phyloP scores from a whole-genome alignment of 2,329 filamentous ascomycete genomes.

The Purpureocillium takamizusanense region DNA sequence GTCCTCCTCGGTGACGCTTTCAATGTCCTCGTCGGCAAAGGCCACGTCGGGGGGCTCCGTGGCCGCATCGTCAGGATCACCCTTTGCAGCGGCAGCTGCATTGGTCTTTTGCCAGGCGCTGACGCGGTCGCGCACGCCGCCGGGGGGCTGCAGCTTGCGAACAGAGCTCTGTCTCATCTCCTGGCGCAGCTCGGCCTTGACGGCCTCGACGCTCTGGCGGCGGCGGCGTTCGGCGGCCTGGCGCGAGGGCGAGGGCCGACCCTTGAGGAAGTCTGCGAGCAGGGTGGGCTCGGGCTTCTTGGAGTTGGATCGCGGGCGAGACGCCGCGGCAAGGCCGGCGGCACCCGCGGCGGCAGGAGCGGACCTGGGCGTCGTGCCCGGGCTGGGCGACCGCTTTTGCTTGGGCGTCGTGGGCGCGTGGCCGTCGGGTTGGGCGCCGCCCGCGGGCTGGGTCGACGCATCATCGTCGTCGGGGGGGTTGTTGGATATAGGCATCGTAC shows the following conservation, averaged over 20 bases:
- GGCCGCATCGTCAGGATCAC: constrained; percentile 40
- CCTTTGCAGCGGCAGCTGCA: constrained; percentile 50
- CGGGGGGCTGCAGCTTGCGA: constrained; percentile 50
- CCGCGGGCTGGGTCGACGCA: constrained; percentile 3
- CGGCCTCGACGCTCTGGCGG: constrained; percentile 49
- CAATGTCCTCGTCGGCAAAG: constrained; percentile 45
- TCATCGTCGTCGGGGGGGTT: constrained; percentile 10
- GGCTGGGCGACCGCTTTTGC: constrained; percentile 8
- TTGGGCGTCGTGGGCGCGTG: constrained; percentile 2
- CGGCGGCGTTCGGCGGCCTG: constrained; percentile 41
- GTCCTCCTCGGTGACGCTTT: constrained; percentile 53
- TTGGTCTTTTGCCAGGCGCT: constrained; percentile 78
- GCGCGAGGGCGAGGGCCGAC: constrained; percentile 47
- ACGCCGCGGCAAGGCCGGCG: constrained; percentile 11
- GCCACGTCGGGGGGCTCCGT: constrained; percentile 54
- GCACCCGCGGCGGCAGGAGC: constrained; percentile 28
- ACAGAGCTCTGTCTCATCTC: constrained; percentile 52
- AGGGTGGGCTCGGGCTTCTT: constrained; percentile 35
- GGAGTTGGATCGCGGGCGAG: constrained; percentile 24
- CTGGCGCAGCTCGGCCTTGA: constrained; percentile 41
- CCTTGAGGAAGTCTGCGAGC: constrained; percentile 48
- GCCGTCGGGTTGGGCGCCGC: not conserved
- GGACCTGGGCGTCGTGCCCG: constrained; percentile 28
- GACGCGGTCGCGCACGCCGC: constrained; percentile 68
- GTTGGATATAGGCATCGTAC: constrained; percentile 13